Evolutionary conservation across 2,329 filamentous ascomycete species (phyloP).

Genomic region (Penicillium sp.): DNA sequence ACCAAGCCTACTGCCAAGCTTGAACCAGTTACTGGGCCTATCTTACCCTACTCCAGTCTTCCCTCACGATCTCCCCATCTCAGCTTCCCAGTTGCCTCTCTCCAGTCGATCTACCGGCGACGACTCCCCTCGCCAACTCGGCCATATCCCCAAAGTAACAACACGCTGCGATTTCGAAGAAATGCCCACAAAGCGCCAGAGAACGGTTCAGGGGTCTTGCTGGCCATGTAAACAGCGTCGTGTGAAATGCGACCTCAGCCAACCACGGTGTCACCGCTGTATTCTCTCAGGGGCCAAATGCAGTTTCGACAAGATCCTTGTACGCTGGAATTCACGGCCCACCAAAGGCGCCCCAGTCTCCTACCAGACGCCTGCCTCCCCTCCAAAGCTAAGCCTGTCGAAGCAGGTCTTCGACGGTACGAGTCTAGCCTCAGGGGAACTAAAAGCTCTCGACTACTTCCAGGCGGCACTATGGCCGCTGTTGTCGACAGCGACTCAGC

Average conservation of each 20-base stretch:
- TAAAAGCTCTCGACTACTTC: conserved; percentile 26
- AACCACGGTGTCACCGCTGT: neutral
- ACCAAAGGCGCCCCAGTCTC: neutral
- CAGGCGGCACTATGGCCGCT: conserved; percentile 25
- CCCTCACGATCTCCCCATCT: neutral
- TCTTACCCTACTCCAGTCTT: neutral
- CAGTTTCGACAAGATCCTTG: neutral
- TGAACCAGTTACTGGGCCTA: neutral
- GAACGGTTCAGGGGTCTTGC: conserved; percentile 50
- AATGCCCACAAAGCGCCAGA: conserved; percentile 30
- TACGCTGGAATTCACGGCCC: conserved; percentile 3
- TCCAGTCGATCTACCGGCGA: neutral
- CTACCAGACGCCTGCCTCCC: neutral
- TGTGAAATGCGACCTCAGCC: conserved; percentile 53
- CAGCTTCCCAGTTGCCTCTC: neutral
- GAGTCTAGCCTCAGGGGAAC: conserved; percentile 11
- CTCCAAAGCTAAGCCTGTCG: neutral
- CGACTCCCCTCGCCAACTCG: neutral
- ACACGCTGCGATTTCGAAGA: neutral
- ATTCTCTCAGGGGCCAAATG: conserved; percentile 5
- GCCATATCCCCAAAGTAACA: neutral
- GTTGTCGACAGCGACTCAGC: conserved; percentile 7
- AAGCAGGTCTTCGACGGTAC: conserved; percentile 10
- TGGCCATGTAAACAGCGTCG: conserved; percentile 55
- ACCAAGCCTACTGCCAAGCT: neutral